Percentiles rank a stretch among this genome's conserved stretches.
Evolutionary conservation across 225 moss, liverwort and hornwort species (phyloP).

Genomic region (Neckera pumila): DNA sequence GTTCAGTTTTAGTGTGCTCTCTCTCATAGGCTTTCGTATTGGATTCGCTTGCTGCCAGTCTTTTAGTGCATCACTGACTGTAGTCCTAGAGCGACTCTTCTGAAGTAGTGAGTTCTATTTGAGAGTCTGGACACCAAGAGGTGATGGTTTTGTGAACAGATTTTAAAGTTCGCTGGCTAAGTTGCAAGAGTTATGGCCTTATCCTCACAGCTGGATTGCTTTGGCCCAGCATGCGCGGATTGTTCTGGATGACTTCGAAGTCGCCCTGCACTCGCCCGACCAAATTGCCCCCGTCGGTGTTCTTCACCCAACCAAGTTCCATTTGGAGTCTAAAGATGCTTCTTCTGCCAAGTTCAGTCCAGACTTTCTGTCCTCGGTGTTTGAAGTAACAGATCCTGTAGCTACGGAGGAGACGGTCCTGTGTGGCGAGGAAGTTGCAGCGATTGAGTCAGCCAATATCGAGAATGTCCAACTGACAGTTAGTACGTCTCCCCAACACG

Average conservation of each 20-base stretch:
- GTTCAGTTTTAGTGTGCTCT: not conserved
- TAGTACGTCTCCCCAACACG: slow-evolving; percentile 29
- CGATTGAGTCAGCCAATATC: not conserved
- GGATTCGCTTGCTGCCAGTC: not conserved
- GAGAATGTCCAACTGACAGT: slow-evolving; percentile 19
- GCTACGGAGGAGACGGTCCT: not conserved
- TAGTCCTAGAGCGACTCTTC: not conserved
- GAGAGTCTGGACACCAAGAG: slow-evolving; percentile 14
- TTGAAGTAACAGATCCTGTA: slow-evolving; percentile 33
- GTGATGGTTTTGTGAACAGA: slow-evolving; percentile 29
- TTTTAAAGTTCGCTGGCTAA: slow-evolving; percentile 9
- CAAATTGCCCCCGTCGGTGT: slow-evolving; percentile 88
- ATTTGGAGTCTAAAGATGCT: slow-evolving; percentile 50
- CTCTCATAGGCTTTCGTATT: not conserved
- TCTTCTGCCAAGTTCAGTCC: slow-evolving; percentile 6
- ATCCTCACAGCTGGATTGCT: slow-evolving; percentile 55
- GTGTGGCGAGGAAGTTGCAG: not conserved
- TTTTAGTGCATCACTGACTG: not conserved
- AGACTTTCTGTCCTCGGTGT: slow-evolving; percentile 4
- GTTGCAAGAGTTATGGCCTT: slow-evolving; percentile 8
- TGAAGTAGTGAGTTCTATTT: not conserved
- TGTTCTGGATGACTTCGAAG: slow-evolving; percentile 66
- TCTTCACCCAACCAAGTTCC: slow-evolving; percentile 73
- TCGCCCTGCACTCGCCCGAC: slow-evolving; percentile 69
- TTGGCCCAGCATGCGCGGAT: slow-evolving; percentile 83